Evolutionary conservation across 2,329 filamentous ascomycete genomes (phyloP).

Genomic region (Aspergillus thermomutatus): DNA sequence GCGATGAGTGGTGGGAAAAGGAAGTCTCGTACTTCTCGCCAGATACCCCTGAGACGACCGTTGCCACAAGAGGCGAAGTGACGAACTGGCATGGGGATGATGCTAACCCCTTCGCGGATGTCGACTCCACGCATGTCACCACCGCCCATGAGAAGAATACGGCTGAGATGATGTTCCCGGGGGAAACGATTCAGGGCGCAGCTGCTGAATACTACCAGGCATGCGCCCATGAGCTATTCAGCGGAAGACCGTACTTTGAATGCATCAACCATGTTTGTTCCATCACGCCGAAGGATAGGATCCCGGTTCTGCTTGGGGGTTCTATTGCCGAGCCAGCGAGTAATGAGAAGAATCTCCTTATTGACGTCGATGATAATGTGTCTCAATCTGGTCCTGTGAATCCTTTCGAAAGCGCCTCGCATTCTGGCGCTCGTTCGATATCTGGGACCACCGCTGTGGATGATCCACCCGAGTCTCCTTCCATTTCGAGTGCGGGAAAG

Average conservation of each 20-base stretch:
- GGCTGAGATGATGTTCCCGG: conserved; percentile 23
- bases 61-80: conserved; percentile 10
- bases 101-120: conserved; percentile 15
- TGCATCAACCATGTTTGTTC: conserved; percentile 44
- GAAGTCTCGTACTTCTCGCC: conserved; percentile 28
- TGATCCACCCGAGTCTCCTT: background rate
- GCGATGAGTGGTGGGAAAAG: conserved; percentile 28
- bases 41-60: conserved; percentile 25
- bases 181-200: conserved; percentile 27
- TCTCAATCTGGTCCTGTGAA: background rate
- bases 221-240: conserved; percentile 44
- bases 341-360: conserved; percentile 9
- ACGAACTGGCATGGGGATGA: conserved; percentile 17
- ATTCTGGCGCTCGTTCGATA: background rate
- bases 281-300: conserved; percentile 26
- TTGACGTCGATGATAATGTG: conserved; percentile 17
- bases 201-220: conserved; percentile 46
- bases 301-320: conserved; percentile 10
- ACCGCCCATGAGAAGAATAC: background rate
- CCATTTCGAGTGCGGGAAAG: background rate
- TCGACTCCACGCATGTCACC: conserved; percentile 6
- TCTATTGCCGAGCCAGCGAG: background rate
- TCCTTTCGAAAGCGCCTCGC: background rate
- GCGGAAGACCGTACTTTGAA: conserved; percentile 40
- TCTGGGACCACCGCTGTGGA: conserved; percentile 2